Conservation (phyloP, 164 flowering plant genomes). For the Magnolia kwangsiensis region DNA sequence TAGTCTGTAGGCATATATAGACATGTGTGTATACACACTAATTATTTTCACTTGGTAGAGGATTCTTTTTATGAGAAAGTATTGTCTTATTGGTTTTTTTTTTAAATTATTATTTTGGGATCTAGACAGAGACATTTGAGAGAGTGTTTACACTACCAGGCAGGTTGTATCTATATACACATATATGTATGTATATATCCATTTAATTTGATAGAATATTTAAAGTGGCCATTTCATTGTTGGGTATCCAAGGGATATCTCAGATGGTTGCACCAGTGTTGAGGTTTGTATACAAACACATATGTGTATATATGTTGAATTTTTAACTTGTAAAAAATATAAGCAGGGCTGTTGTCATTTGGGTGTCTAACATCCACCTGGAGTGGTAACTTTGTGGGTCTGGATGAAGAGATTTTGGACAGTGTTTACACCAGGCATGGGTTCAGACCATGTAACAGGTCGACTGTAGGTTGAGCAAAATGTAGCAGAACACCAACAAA, state of each 20-base stretch:
- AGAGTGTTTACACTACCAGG: not conserved
- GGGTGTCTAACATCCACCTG: not conserved
- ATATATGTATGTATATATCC: not conserved
- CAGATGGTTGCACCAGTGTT: not conserved
- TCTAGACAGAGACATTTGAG: not conserved
- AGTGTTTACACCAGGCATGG: not conserved
- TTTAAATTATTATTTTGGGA: not conserved
- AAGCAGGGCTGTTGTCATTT: not conserved
- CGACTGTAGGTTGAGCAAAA: no score
- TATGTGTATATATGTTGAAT: not conserved
- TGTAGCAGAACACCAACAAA: not conserved
- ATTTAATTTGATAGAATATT: no score
- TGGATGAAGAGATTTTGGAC: constrained; percentile 6
- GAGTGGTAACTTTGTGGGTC: not conserved
- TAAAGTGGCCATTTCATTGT: not conserved
- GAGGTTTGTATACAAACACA: not conserved
- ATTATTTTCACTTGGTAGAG: no score
- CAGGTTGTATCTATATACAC: not conserved
- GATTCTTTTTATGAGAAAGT: no score
- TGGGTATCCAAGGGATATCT: not conserved
- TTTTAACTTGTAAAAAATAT: no score
- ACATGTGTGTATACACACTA: no score
- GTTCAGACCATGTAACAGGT: not conserved
- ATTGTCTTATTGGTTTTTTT: not conserved
- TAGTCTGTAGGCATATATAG: not conserved